phyloP scores from a whole-genome alignment of 805 yeast genomes.

The Candida patagonica region DNA sequence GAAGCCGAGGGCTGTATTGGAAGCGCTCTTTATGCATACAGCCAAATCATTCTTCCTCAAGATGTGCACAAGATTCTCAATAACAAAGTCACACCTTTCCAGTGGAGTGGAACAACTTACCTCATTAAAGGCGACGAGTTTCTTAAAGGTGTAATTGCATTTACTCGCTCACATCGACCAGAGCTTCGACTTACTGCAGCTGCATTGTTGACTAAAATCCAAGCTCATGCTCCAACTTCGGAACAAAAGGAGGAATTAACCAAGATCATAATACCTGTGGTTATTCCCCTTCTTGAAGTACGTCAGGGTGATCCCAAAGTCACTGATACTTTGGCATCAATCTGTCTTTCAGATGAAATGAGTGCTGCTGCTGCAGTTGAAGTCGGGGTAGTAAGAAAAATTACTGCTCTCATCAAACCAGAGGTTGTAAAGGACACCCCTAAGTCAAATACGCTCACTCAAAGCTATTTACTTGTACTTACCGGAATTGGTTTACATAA shows the following conservation, averaged over 20 bases:
- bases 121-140: background rate
- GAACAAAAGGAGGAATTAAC: conserved; percentile 2
- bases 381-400: conserved; percentile 24
- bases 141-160: background rate
- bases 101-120: too few relatives aligned
- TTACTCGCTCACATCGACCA: background rate
- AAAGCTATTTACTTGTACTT: conserved; percentile 11
- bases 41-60: background rate
- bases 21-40: background rate
- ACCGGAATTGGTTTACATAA: conserved; percentile 27
- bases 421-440: background rate
- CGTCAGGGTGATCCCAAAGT: conserved; percentile 19
- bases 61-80: background rate
- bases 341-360: conserved; percentile 26
- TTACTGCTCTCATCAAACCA: conserved; percentile 15
- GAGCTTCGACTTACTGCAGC: background rate
- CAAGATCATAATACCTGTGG: conserved; percentile 21
- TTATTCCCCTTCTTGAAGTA: conserved; percentile 24
- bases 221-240: conserved; percentile 5
- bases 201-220: conserved; percentile 1
- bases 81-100: background rate
- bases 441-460: conserved; percentile 11
- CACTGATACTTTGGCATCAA: conserved; percentile 20
- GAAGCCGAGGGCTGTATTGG: background rate
- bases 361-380: conserved; percentile 26